phyloP scores from a whole-genome alignment of 805 yeast species.

The Candida maesae region DNA sequence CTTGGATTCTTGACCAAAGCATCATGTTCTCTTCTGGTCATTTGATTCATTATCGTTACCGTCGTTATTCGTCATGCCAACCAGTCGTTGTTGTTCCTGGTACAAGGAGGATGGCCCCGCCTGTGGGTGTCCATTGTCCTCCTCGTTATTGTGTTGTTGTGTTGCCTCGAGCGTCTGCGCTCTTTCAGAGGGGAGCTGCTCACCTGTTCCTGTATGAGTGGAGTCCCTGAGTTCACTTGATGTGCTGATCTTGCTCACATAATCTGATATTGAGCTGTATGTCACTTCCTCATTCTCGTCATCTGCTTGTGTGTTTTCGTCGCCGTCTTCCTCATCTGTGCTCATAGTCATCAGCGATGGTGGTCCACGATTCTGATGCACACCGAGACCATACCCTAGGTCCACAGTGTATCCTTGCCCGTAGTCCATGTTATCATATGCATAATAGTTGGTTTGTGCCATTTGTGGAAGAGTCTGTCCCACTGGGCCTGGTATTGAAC shows the following conservation, averaged over 20 bases:
- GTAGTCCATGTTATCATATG: slow-evolving; percentile 5
- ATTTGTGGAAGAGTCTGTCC: background rate
- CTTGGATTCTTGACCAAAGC: no score
- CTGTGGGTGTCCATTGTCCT: background rate
- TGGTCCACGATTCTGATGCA: slow-evolving; percentile 25
- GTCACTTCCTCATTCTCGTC: slow-evolving; percentile 3
- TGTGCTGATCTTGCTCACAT: slow-evolving; percentile 22
- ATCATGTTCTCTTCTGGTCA: background rate
- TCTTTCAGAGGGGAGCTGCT: background rate
- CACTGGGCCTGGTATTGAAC: background rate
- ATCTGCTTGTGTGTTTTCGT: background rate
- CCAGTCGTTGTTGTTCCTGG: background rate
- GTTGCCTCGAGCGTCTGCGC: background rate
- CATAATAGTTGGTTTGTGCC: slow-evolving; percentile 7
- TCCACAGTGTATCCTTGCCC: slow-evolving; percentile 22
- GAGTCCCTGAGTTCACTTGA: slow-evolving; percentile 4
- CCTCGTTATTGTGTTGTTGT: background rate
- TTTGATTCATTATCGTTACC: background rate
- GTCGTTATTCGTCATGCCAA: background rate
- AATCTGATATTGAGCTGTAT: slow-evolving; percentile 17
- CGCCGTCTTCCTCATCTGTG: slow-evolving; percentile 14
- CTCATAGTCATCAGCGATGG: slow-evolving; percentile 24
- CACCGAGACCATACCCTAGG: slow-evolving; percentile 24
- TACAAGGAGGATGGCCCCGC: background rate
- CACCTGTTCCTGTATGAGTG: background rate